Percentiles rank a stretch among this genome's conserved stretches.
phyloP scores from a whole-genome alignment of 2,329 filamentous ascomycete species.

The Paracamarosporium sp. region DNA sequence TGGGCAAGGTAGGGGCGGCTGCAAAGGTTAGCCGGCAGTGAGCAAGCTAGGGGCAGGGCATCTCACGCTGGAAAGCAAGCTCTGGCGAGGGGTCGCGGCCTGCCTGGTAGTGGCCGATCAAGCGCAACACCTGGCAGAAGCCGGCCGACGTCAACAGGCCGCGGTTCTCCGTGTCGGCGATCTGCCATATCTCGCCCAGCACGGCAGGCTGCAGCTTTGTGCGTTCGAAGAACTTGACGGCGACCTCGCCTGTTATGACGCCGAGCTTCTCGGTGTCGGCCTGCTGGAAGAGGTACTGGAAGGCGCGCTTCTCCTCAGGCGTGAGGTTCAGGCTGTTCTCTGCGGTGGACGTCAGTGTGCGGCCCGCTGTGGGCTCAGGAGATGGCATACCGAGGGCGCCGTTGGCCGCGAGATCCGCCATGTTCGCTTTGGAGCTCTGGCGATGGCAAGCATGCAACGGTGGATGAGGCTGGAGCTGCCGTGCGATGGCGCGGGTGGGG shows the following conservation, averaged over 20 bases:
- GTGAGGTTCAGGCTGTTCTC: slow-evolving; percentile 78
- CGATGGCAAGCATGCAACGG: slow-evolving; percentile 6
- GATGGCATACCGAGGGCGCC: slow-evolving; percentile 4
- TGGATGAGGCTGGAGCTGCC: slow-evolving; percentile 1
- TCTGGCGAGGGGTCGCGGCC: slow-evolving; percentile 81
- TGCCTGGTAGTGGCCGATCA: slow-evolving; percentile 95
- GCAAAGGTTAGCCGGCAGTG: slow-evolving; percentile 23
- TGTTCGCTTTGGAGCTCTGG: slow-evolving; percentile 1
- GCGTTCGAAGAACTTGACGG: slow-evolving; percentile 98
- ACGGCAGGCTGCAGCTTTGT: slow-evolving; percentile 85
- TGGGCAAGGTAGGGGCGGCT: slow-evolving; percentile 79
- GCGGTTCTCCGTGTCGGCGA: slow-evolving; percentile 95
- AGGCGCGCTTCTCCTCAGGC: slow-evolving; percentile 90
- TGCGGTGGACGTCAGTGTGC: background rate
- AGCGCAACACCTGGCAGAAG: slow-evolving; percentile 88
- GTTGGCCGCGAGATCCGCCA: slow-evolving; percentile 5
- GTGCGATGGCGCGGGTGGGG: slow-evolving; percentile 6
- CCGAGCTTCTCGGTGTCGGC: slow-evolving; percentile 91
- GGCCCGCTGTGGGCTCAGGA: slow-evolving; percentile 33
- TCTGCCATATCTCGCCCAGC: slow-evolving; percentile 98
- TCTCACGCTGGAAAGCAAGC: slow-evolving; percentile 77
- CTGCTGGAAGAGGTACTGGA: slow-evolving; percentile 89
- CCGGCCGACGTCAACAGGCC: slow-evolving; percentile 91
- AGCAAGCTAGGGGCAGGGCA: background rate
- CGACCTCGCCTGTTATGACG: slow-evolving; percentile 93